A percentile compares a stretch with the other conserved stretches of the same genome.
phyloP scores from a whole-genome alignment of 495 filamentous ascomycete species.

The Entonaema liquescens region DNA sequence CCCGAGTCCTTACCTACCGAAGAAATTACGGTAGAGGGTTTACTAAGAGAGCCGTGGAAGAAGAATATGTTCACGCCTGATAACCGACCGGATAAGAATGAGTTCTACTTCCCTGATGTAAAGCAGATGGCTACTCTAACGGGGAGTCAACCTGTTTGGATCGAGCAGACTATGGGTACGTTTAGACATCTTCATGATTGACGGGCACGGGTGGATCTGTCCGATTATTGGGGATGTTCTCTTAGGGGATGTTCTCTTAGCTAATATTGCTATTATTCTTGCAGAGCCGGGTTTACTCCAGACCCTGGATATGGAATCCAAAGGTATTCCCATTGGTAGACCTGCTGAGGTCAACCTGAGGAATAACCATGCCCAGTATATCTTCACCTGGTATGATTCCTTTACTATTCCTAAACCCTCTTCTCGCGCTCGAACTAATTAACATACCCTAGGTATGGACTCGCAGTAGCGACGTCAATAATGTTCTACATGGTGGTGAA shows the following conservation, averaged over 20 bases:
- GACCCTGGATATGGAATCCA: slow-evolving; percentile 72
- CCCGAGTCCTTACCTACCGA: slow-evolving; percentile 67
- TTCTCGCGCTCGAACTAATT: slow-evolving; percentile 9
- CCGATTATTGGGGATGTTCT: slow-evolving; percentile 12
- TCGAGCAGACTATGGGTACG: slow-evolving; percentile 94
- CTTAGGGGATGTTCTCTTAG: slow-evolving; percentile 15
- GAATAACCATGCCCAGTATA: slow-evolving; percentile 98
- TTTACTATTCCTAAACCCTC: background rate
- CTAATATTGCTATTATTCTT: slow-evolving; percentile 16
- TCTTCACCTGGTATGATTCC: slow-evolving; percentile 87
- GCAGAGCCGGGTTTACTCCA: slow-evolving; percentile 80
- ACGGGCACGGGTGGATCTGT: background rate
- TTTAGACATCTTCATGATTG: slow-evolving; percentile 3
- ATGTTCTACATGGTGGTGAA: slow-evolving; percentile 96
- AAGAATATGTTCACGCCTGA: slow-evolving; percentile 97
- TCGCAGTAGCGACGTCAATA: slow-evolving; percentile 84
- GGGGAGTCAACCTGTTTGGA: slow-evolving; percentile 88
- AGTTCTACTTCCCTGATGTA: slow-evolving; percentile 96
- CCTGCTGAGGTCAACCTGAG: slow-evolving; percentile 89
- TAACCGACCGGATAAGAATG: slow-evolving; percentile 79
- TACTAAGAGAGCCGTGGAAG: slow-evolving; percentile 90
- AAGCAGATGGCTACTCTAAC: slow-evolving; percentile 87
- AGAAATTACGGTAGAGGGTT: slow-evolving; percentile 79
- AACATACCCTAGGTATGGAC: slow-evolving; percentile 74
- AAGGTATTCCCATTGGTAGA: slow-evolving; percentile 93